phyloP scores from a whole-genome alignment of 2,329 filamentous ascomycete species.

The Penicillium sp. region DNA sequence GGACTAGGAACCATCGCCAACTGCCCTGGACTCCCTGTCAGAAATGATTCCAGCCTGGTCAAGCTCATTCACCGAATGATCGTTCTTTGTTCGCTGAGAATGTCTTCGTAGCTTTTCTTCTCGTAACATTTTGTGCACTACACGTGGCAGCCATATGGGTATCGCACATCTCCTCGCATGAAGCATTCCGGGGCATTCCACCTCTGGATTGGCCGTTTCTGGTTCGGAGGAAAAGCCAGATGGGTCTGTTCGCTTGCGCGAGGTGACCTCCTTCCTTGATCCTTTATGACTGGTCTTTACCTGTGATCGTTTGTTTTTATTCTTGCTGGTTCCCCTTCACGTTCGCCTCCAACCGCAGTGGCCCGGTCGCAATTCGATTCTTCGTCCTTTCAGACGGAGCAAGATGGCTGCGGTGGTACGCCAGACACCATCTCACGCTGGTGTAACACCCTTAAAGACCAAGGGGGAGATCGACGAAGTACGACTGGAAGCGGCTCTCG shows the following conservation, averaged over 20 bases:
- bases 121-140: slow-evolving; percentile 5
- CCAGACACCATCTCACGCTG: slow-evolving; percentile 10
- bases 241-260: slow-evolving; percentile 12
- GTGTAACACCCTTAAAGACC: slow-evolving; percentile 11
- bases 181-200: slow-evolving; percentile 20
- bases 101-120: slow-evolving; percentile 7
- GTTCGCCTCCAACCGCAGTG: neutral
- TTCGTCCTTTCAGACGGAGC: neutral
- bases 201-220: slow-evolving; percentile 10
- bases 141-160: slow-evolving; percentile 35
- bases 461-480: slow-evolving; percentile 25
- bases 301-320: neutral
- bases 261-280: slow-evolving; percentile 14
- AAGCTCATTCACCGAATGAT: neutral
- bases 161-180: slow-evolving; percentile 28
- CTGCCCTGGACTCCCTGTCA: neutral
- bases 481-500: slow-evolving; percentile 39
- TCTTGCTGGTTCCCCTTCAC: neutral
- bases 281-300: neutral
- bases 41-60: neutral
- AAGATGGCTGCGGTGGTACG: slow-evolving; percentile 16
- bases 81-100: slow-evolving; percentile 8
- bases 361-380: neutral
- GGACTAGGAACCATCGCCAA: neutral
- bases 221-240: slow-evolving; percentile 5